These are phyloP conservation scores for Pseudopyricularia javanii DNA, from an alignment of 2,329 filamentous ascomycete species.

Conservation along the genomic window DNA sequence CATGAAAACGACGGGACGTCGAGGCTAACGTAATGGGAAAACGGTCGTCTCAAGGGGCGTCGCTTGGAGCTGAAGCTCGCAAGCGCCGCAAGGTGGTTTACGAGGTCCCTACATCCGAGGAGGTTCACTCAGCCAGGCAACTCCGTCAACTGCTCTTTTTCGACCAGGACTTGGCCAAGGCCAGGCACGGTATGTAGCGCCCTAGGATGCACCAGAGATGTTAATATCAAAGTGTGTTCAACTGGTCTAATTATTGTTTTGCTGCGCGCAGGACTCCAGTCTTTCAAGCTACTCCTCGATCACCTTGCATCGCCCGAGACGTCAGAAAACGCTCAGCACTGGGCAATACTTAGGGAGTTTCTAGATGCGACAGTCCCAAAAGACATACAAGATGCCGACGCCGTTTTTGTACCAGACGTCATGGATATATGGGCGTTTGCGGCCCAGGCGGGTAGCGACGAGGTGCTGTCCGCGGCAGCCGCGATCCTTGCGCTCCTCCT, in stretches of 20 bases:
- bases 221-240: neutral
- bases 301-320: conserved; percentile 40
- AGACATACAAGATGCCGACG: conserved; percentile 39
- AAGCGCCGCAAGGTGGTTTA: conserved; percentile 46
- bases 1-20: too few species aligned
- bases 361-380: conserved; percentile 37
- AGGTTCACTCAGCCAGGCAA: conserved; percentile 52
- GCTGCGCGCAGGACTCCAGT: conserved; percentile 42
- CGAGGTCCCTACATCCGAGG: conserved; percentile 45
- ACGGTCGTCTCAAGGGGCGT: conserved; percentile 21
- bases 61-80: conserved; percentile 26
- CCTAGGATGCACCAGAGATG: neutral
- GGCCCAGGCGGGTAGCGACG: conserved; percentile 66
- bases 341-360: conserved; percentile 55
- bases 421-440: conserved; percentile 85
- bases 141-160: conserved; percentile 58
- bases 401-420: conserved; percentile 61
- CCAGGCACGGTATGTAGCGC: conserved; percentile 46
- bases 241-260: neutral
- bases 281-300: conserved; percentile 62
- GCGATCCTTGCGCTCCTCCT: conserved; percentile 74
- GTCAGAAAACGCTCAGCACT: conserved; percentile 31
- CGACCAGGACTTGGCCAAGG: conserved; percentile 54
- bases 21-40: conserved; percentile 26
- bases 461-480: conserved; percentile 66